Base-by-base conservation (phyloP, 441 rosid genomes). In the Populus hybrid region DNA sequence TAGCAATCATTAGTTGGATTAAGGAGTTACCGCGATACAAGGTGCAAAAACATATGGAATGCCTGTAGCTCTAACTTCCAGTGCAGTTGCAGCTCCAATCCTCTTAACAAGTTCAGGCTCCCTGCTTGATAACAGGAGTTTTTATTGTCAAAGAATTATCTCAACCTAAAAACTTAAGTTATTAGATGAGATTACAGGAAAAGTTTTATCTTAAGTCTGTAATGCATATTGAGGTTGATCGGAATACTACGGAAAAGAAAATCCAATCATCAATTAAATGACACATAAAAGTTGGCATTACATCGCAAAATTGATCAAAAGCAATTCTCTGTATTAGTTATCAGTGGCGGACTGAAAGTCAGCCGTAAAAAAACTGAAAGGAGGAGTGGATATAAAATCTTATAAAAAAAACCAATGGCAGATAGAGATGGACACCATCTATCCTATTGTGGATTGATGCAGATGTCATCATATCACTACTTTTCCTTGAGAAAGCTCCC, bases 31-130 rank as follows among this genome's bases (percentile, higher is more conserved):
- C 81, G 92, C 91, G 1, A 89, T 78, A 72, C 94, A 91, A 72
- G 93, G 95, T 56, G 95, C 95, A 28, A 91, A 91, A 5, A 68
- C 87, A 63, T 89, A 91, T 29, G 77, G 92, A 67, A 92, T 92
- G 61, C 93, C 93, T 0, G 94, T 90, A 0, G 95, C 94, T 84
- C 95, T 78, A 64, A 88, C 89, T 91, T 91, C 93, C 12, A 89
- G 83, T 9, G 95, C 95, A 36, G 92, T 91, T 65, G 94, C 92
- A 9, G 87, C 90, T 73, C 96, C 93, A 73, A 92, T 90, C 74
- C 78, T 84, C 85, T 80, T 89, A 2, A 86, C 90, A 28, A 92
- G 87, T 14, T 79, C 81, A 69, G 93, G 91, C 16, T 90, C 90
- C 87, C 93, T 86, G 75, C 20, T 42, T 36, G 20, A 35, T 35